Percentiles rank a stretch among this genome's conserved stretches.
phyloP scores from a whole-genome alignment of 1,139 yeast genomes.

The Diutina siamensis region DNA sequence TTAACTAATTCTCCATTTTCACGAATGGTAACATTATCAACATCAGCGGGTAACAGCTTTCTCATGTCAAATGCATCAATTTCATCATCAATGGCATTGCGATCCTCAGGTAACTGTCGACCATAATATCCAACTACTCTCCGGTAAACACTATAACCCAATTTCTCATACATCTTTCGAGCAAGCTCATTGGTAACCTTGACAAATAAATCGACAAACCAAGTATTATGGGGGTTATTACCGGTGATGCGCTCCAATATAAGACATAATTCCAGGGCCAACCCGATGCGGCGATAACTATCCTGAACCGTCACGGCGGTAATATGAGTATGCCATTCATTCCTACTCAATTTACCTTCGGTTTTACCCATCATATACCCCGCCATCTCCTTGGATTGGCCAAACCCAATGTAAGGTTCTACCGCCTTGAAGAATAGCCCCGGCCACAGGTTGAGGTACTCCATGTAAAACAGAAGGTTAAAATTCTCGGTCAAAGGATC shows the following conservation, averaged over 20 bases:
- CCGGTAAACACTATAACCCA: conserved; percentile 78
- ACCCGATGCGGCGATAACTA: conserved; percentile 71
- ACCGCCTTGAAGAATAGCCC: conserved; percentile 69
- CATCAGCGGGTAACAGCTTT: conserved; percentile 48
- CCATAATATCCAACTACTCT: conserved; percentile 89
- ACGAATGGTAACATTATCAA: conserved; percentile 37
- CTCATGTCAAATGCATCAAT: conserved; percentile 89
- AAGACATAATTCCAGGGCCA: conserved; percentile 69
- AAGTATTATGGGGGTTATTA: conserved; percentile 55
- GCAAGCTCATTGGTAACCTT: conserved; percentile 77
- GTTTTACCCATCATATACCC: conserved; percentile 96
- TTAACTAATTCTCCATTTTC: conserved; percentile 44
- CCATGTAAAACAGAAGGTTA: conserved; percentile 71
- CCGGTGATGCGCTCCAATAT: conserved; percentile 63
- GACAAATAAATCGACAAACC: conserved; percentile 84
- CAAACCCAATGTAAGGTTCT: conserved; percentile 7
- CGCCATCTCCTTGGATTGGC: conserved; percentile 1
- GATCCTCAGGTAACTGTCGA: conserved; percentile 31
- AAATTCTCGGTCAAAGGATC: conserved; percentile 90
- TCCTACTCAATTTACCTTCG: conserved; percentile 56
- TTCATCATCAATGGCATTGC: conserved; percentile 42
- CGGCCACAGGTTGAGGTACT: conserved; percentile 82
- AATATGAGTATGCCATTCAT: conserved; percentile 93
- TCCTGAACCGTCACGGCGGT: conserved; percentile 91
- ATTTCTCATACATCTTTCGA: conserved; percentile 65